Evolutionary conservation across 2,329 filamentous ascomycete genomes (phyloP), one percentile per base, ranked within the genome.

Genomic region (Arthrobotrys iridis): DNA sequence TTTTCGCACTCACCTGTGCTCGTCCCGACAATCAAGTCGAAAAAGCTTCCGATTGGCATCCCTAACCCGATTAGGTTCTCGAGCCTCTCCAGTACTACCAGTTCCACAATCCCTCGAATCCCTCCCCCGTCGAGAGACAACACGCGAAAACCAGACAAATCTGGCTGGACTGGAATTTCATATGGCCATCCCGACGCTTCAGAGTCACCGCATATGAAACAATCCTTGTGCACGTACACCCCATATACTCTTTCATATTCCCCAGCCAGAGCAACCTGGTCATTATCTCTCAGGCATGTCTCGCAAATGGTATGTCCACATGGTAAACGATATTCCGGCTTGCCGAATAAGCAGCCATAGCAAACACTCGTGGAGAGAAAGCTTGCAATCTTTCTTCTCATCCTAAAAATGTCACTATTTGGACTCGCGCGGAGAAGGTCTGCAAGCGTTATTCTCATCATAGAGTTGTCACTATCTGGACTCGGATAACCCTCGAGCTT

Each of bases 41-140:
- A 70, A 20, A 70, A 70, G 2, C 28, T 1, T 4, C 41, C 43
- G 52, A 70, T 70, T n/a, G 65, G 65, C 30, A 70, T 18, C 0
- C 37, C 55, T 11, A 70, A 41, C 3, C 45, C 65, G 3, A 52
- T 70, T 1, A 41, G 13, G 10, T 41, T 41, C 15, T 70, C 52
- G 1, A 70, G 18, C 18, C 30, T 41, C 22, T 52, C 11, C 8
- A 70, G 20, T 1, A 41, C 33, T 1, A 15, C 33, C 24, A 70
- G 43, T 45, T 70, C 28, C 0, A 52, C 11, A 2, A 70, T 52
- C 1, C 55, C 55, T 28, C 57, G 52, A 18, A 62, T 43, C 2
- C 65, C 65, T 18, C 65, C 65, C 4, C 65, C 65, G 33, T 70
- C 65, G 4, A 70, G 55, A 2, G 65, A 60, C 4, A 70, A 41